Conservation (phyloP, 73 alveolate species). For the Paramecium sexaurelia region DNA sequence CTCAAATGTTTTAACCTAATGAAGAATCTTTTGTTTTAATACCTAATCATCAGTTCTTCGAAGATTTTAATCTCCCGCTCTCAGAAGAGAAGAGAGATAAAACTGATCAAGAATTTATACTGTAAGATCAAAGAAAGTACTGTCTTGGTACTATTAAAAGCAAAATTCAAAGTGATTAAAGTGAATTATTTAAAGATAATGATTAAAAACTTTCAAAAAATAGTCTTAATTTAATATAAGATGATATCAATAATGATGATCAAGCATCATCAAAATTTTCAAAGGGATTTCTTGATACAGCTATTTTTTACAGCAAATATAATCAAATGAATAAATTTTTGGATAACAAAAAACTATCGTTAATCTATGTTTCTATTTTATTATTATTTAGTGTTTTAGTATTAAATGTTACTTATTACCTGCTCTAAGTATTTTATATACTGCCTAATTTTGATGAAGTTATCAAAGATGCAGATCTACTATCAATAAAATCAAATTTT, state of each 20-base stretch:
- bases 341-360: background rate
- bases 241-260: background rate
- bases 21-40: background rate
- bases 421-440: background rate
- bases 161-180: background rate
- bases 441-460: background rate
- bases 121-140: background rate
- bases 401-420: background rate
- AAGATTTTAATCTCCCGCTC: background rate
- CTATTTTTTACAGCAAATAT: background rate
- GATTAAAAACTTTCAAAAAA: background rate
- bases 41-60: background rate
- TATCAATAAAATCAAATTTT: background rate
- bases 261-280: background rate
- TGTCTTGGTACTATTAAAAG: background rate
- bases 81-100: background rate
- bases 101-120: background rate
- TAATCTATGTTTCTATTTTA: background rate
- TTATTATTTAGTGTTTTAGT: background rate
- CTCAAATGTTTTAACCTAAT: background rate
- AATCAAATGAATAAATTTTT: background rate
- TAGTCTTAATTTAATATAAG: background rate
- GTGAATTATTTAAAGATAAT: background rate
- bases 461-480: background rate
- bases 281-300: background rate